A percentile compares a stretch with the other conserved stretches of the same genome.
phyloP scores from a whole-genome alignment of 495 filamentous ascomycete genomes.

The Lasiosphaeria hispida region DNA sequence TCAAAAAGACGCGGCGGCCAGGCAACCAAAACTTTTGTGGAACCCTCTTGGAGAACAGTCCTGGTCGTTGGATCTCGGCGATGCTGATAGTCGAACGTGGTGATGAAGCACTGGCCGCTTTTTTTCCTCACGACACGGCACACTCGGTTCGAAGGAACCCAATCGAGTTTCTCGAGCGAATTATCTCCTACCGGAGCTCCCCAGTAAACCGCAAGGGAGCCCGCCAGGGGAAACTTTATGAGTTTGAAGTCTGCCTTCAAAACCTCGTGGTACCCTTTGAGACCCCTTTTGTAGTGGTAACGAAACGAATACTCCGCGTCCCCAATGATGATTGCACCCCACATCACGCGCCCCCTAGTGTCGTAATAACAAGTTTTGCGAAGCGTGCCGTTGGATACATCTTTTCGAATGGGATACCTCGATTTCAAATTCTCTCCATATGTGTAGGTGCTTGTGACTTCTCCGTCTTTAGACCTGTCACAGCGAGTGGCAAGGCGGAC shows the following conservation, averaged over 20 bases:
- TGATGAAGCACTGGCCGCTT: conserved; percentile 13
- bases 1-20: conserved; percentile 20
- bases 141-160: conserved; percentile 25
- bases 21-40: background rate
- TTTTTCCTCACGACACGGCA: conserved; percentile 18
- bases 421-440: conserved; percentile 12
- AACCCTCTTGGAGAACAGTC: conserved; percentile 18
- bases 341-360: conserved; percentile 16
- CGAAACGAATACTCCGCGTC: conserved; percentile 17
- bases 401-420: conserved; percentile 14
- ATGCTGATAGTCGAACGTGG: conserved; percentile 25
- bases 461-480: background rate
- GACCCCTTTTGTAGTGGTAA: conserved; percentile 23
- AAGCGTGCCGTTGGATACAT: background rate
- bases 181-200: conserved; percentile 18
- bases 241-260: conserved; percentile 23
- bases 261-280: conserved; percentile 17
- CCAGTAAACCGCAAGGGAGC: conserved; percentile 24
- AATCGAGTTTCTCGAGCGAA: conserved; percentile 13
- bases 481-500: conserved; percentile 16
- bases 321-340: conserved; percentile 16
- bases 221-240: background rate
- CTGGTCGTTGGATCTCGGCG: conserved; percentile 25
- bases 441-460: conserved; percentile 11
- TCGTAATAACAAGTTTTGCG: conserved; percentile 21